Evolutionary conservation across 2,329 filamentous ascomycete species (phyloP), one percentile per base, ranked within the genome.

Genomic region (Paraphaeosphaeria minitans): DNA sequence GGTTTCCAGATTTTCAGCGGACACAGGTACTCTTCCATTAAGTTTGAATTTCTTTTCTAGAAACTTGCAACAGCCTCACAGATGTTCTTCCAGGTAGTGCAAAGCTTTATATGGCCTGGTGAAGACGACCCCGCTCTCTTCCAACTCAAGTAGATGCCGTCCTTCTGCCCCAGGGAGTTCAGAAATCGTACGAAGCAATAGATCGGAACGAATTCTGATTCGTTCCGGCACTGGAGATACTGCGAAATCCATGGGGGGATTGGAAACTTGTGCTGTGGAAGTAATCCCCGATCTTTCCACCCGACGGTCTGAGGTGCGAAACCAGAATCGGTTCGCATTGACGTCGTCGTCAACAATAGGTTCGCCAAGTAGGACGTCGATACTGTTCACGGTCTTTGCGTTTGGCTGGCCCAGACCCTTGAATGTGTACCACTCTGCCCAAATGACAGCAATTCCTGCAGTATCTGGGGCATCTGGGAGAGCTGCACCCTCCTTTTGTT

Each of bases 281-380:
- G n/a, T n/a, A n/a, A n/a, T n/a, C n/a, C n/a, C n/a, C n/a, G n/a
- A n/a, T n/a, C n/a, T n/a, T n/a, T n/a, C 46, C 12, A 13, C 9
- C 24, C 47, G 22, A 5, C 19, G 47, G n/a, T n/a, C 27, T 8
- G 55, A 52, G 27, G 2, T 22, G 2, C 55, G 47, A 29, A 51
- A 57, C 55, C 55, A 31, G 29, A 31, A 57, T 27, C 29, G 37
- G 39, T 45, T 39, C 19, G n/a, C n/a, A 3, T 10, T 31, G 21
- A 48, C 12, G 1, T 53, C 33, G 22, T 48, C 49, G 22, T 57
- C 49, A 33, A 53, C 29, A 4, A 42, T 22, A 49, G 55, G 55
- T 9, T 58, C 56, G 14, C 56, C 56, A 4, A 58, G 46, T n/a
- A 58, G 56, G 10, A 58, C 27, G 22, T 58, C 51, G 10, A 57